Percentiles rank a stretch among this genome's conserved stretches.
Evolutionary conservation across 2,329 filamentous ascomycete species (phyloP).

Genomic region (Aspergillus ruber): DNA sequence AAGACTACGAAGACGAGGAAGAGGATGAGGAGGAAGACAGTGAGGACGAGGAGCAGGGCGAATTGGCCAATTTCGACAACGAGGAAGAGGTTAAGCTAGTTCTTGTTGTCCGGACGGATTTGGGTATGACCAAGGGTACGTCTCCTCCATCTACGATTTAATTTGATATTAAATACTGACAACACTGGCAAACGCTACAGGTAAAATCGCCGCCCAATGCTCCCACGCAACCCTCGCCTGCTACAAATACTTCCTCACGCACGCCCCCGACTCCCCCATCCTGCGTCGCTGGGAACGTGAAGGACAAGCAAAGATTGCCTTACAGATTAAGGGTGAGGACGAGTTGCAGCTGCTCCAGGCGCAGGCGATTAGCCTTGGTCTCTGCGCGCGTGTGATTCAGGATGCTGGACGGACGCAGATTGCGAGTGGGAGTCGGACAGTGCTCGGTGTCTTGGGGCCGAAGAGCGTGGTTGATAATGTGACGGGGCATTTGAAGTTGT

Average conservation of each 20-base stretch:
- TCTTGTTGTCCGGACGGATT: constrained; percentile 82
- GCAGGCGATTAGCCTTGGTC: constrained; percentile 71
- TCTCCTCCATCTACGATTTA: constrained; percentile 10
- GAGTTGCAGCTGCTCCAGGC: constrained; percentile 69
- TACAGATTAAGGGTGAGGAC: constrained; percentile 82
- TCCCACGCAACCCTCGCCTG: constrained; percentile 94
- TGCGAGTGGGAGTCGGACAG: constrained; percentile 83
- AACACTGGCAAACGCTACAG: constrained; percentile 40
- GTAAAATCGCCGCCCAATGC: constrained; percentile 95
- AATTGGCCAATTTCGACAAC: constrained; percentile 43
- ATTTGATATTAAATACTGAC: constrained; percentile 1
- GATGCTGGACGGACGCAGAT: constrained; percentile 98
- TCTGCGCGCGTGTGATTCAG: constrained; percentile 83
- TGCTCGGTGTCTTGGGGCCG: constrained; percentile 76
- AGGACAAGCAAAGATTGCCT: constrained; percentile 88
- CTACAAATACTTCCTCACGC: constrained; percentile 72
- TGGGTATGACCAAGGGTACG: constrained; percentile 95
- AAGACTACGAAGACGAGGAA: constrained; percentile 32
- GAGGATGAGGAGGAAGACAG: constrained; percentile 58
- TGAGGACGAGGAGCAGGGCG: constrained; percentile 55
- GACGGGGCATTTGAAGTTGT: constrained; percentile 74
- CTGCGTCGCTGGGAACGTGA: constrained; percentile 77
- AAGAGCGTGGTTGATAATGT: constrained; percentile 81
- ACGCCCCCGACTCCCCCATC: constrained; percentile 51
- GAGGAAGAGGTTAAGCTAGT: constrained; percentile 91